phyloP scores from a whole-genome alignment of 108 stramenopile genomes.

The Epithemia pelagica region DNA sequence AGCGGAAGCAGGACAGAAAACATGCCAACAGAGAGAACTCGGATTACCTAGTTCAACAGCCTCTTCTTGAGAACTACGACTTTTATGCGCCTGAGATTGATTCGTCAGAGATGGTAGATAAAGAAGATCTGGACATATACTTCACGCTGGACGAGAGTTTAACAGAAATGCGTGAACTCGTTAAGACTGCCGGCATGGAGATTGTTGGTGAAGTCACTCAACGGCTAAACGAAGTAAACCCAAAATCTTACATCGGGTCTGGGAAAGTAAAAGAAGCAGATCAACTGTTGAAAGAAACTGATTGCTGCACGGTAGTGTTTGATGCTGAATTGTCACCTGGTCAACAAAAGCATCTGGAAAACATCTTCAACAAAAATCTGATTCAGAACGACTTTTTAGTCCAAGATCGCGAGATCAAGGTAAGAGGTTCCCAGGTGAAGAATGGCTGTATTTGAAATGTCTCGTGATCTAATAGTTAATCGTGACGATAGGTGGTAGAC shows the following conservation, averaged over 20 bases:
- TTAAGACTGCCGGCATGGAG: constrained; percentile 86
- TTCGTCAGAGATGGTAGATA: background rate
- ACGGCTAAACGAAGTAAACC: constrained; percentile 85
- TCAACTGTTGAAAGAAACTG: constrained; percentile 41
- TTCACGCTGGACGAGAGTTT: constrained; percentile 88
- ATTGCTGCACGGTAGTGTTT: constrained; percentile 80
- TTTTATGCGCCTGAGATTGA: constrained; percentile 7
- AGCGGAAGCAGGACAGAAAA: constrained; percentile 27
- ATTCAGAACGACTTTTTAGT: constrained; percentile 76
- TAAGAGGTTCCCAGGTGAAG: constrained; percentile 6
- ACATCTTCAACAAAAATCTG: constrained; percentile 65
- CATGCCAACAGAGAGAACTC: background rate
- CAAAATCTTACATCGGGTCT: constrained; percentile 83
- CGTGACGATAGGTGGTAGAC: constrained; percentile 49
- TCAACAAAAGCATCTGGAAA: constrained; percentile 87
- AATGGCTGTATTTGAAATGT: background rate
- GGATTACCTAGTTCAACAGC: background rate
- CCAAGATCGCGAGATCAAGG: constrained; percentile 58
- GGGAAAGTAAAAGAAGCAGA: constrained; percentile 73
- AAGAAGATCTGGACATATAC: constrained; percentile 24
- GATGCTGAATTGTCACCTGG: constrained; percentile 93
- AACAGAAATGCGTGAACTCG: constrained; percentile 90
- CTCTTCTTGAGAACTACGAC: background rate
- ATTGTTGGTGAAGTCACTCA: constrained; percentile 75
- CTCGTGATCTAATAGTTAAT: background rate